Evolutionary conservation across 345 rosid genomes (phyloP).

Genomic region (Gossypium ekmanianum): DNA sequence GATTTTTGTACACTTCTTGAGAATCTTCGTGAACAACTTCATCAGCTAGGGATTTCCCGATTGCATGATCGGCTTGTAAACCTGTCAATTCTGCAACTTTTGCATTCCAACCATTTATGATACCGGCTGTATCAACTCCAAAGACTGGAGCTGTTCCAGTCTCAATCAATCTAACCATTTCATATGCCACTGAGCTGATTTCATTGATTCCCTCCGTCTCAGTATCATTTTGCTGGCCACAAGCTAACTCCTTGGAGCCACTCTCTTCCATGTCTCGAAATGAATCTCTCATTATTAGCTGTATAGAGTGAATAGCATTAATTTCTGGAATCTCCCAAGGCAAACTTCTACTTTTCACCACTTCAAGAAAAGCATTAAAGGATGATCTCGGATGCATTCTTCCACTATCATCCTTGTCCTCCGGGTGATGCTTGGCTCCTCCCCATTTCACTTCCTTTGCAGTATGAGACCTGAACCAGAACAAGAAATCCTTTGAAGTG

Average conservation of each 20-base stretch:
- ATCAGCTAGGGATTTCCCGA: slow-evolving; percentile 62
- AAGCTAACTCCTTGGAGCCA: slow-evolving; percentile 34
- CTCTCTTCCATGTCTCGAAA: slow-evolving; percentile 37
- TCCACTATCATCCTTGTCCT: slow-evolving; percentile 57
- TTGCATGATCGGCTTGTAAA: slow-evolving; percentile 53
- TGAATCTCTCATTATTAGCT: slow-evolving; percentile 71
- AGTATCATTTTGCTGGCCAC: slow-evolving; percentile 22
- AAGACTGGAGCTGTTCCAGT: slow-evolving; percentile 82
- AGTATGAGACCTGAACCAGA: slow-evolving; percentile 89
- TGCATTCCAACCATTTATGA: slow-evolving; percentile 79
- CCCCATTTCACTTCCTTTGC: slow-evolving; percentile 84
- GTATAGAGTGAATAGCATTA: slow-evolving; percentile 75
- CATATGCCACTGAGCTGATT: slow-evolving; percentile 65
- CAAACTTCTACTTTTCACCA: slow-evolving; percentile 64
- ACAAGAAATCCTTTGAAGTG: slow-evolving; percentile 60
- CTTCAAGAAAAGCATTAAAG: slow-evolving; percentile 78
- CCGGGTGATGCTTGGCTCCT: slow-evolving; percentile 76
- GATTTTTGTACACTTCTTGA: slow-evolving; percentile 33
- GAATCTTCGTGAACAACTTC: slow-evolving; percentile 71
- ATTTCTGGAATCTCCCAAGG: slow-evolving; percentile 83
- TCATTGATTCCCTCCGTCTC: slow-evolving; percentile 44
- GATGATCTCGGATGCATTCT: slow-evolving; percentile 84
- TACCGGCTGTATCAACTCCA: slow-evolving; percentile 73
- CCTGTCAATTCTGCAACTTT: slow-evolving; percentile 75
- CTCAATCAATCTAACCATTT: slow-evolving; percentile 86